Base-by-base conservation (phyloP, 2,329 filamentous ascomycete genomes). In the Hypoxylon sp. region DNA sequence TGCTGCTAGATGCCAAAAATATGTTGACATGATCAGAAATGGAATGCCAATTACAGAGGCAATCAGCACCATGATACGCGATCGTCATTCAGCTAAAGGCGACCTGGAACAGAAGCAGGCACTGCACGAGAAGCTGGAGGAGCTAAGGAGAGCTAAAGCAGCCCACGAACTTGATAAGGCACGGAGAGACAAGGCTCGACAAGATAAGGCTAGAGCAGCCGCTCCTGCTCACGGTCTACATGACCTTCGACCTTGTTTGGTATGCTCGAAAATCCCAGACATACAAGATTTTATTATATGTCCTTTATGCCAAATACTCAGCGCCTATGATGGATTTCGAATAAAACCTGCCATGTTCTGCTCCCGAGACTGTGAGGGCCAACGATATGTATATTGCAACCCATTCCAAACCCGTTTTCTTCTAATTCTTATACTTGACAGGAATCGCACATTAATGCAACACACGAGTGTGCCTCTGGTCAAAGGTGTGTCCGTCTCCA, bases 131-230 rank as follows among this genome's bases (percentile, higher is more conserved):
- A 80, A 83, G 9, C 75, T 86, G 2, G 82, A 84, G 61, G 84
- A 86, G 72, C 78, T 86, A 3, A 80, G 79, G 17, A 78, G 84
- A 63, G 85, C 84, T 29, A 84, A 82, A 73, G 82, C 80, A 64
- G 84, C 84, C 8, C 77, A 81, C 51, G 76, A 78, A 24, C 67
- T 75, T 9, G 72, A 69, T 42, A 76, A 75, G 68, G 73, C 74
- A 8, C 78, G 77, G 61, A 75, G 73, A 59, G 74, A 78, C 35
- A 77, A 78, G 55, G 64, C 71, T 10, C 72, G 74, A 51, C 83
- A 84, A 78, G 84, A 85, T 73, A 84, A 82, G 72, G 80, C 75
- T 17, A 73, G 80, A 51, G 75, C 73, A 3, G 73, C 60, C 1
- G 74, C 77, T 72, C 69, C 78, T 73, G 55, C 76, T 73, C 46